Conservation (phyloP, 2,329 filamentous ascomycete genomes). For the Pseudogymnoascus sp. region DNA sequence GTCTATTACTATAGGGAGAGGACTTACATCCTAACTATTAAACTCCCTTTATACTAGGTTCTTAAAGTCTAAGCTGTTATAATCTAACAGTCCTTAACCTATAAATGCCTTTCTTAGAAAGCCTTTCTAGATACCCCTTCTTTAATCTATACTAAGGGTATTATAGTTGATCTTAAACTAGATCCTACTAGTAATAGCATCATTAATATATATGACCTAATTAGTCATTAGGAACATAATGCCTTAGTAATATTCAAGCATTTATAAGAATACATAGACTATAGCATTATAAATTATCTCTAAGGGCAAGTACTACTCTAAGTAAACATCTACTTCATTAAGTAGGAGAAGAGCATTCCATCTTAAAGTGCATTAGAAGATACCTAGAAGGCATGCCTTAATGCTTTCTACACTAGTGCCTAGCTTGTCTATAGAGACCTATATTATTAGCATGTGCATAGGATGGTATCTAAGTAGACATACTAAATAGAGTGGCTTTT, state of each 20-base stretch:
- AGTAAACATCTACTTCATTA: too few relatives aligned
- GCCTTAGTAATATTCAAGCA: too few relatives aligned
- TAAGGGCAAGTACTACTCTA: too few relatives aligned
- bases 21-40: constrained; percentile 10
- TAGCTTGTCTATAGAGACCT: constrained; percentile 2
- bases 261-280: too few relatives aligned
- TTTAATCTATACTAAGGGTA: constrained; percentile 11
- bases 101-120: constrained; percentile 13
- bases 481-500: constrained; percentile 8
- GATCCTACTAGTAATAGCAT: constrained; percentile 14
- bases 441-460: constrained; percentile 19
- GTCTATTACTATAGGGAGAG: constrained; percentile 10
- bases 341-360: background rate
- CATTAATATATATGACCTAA: constrained; percentile 18
- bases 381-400: background rate
- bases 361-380: background rate
- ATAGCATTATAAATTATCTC: too few relatives aligned
- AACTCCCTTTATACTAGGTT: constrained; percentile 17
- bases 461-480: background rate
- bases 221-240: constrained; percentile 22
- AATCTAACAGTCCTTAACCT: constrained; percentile 16
- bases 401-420: background rate
- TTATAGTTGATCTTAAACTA: constrained; percentile 18
- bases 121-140: constrained; percentile 12
- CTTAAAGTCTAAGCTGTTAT: constrained; percentile 14